Evolutionary conservation across 148 eudicot species (phyloP).

Genomic region (Dianthus caryophyllus): DNA sequence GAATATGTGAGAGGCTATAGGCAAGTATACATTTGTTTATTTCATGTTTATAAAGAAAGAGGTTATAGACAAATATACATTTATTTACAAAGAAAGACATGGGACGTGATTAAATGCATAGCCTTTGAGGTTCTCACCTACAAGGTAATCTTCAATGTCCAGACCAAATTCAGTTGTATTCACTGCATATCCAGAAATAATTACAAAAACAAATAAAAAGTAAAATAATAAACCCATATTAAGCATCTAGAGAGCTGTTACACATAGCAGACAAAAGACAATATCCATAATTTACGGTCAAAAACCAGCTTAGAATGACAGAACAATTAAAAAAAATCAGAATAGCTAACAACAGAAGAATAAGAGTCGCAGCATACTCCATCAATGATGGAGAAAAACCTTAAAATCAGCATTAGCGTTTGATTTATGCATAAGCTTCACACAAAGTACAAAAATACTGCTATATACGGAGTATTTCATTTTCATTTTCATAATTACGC

Average conservation of each 20-base stretch:
- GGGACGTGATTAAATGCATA: neutral
- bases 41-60: too few species aligned
- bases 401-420: neutral
- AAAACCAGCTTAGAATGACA: neutral
- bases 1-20: too few species aligned
- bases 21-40: too few species aligned
- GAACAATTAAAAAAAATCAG: neutral
- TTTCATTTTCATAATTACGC: neutral
- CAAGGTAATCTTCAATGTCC: conserved; percentile 91
- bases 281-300: neutral
- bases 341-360: neutral
- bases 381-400: neutral
- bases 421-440: neutral
- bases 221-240: conserved; percentile 2
- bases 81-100: neutral
- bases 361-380: neutral
- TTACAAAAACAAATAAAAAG: conserved; percentile 13
- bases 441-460: neutral
- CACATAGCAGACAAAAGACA: neutral
- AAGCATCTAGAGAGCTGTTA: neutral
- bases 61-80: too few species aligned
- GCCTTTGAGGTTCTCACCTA: conserved; percentile 55
- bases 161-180: conserved; percentile 67
- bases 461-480: neutral
- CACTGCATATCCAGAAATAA: too few species aligned